Percentiles rank a stretch among this genome's conserved stretches.
Evolutionary conservation across 306 rosid genomes (phyloP).

Genomic region (Trifolium repens): DNA sequence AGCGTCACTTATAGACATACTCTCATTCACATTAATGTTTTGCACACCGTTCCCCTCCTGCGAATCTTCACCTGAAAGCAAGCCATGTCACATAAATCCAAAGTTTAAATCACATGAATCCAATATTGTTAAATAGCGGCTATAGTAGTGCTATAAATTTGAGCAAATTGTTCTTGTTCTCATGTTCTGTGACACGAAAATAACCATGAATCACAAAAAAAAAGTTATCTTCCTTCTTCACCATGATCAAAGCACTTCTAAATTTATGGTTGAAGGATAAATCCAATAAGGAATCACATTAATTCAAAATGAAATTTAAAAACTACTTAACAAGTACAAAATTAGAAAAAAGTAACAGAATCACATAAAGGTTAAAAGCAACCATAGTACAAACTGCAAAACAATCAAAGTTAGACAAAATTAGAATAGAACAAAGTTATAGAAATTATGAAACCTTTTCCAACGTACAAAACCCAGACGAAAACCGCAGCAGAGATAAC

Average conservation of each 20-base stretch:
- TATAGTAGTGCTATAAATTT: not conserved
- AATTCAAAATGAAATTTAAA: constrained; percentile 13
- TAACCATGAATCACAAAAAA: constrained; percentile 21
- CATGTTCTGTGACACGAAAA: not conserved
- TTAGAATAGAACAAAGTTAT: not conserved
- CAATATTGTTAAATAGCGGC: not conserved
- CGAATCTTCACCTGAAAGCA: constrained; percentile 65
- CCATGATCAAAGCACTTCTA: constrained; percentile 21
- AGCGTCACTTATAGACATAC: constrained; percentile 39
- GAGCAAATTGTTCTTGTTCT: not conserved
- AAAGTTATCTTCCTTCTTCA: constrained; percentile 11
- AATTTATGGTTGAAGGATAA: not conserved
- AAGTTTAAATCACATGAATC: constrained; percentile 12
- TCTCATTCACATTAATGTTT: constrained; percentile 49
- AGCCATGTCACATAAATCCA: constrained; percentile 38
- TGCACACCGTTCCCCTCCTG: constrained; percentile 42
- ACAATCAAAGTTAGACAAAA: not conserved
- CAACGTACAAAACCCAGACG: constrained; percentile 80
- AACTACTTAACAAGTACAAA: not conserved
- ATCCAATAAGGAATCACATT: constrained; percentile 17
- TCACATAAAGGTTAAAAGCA: not conserved
- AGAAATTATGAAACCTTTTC: constrained; percentile 65
- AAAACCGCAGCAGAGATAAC: constrained; percentile 78
- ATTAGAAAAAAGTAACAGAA: not conserved
- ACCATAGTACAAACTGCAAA: not conserved